Evolutionary conservation across 2,329 filamentous ascomycete genomes (phyloP).

Genomic region (Leptographium radiaticola): DNA sequence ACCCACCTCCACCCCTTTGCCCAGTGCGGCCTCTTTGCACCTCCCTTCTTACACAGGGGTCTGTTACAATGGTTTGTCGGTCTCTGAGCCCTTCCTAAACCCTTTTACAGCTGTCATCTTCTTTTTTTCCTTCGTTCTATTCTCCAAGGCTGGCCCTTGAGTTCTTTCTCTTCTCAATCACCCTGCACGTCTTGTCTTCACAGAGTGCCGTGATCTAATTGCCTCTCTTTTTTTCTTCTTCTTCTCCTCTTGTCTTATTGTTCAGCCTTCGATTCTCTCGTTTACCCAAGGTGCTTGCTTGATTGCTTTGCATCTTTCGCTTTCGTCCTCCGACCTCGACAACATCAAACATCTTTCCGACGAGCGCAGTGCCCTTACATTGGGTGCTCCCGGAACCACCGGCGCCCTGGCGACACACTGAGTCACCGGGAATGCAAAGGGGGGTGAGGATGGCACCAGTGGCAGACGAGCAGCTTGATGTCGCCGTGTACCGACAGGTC

Average conservation of each 20-base stretch:
- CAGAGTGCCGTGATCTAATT: neutral
- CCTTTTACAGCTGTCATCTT: neutral
- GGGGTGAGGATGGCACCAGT: slow-evolving; percentile 18
- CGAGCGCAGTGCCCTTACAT: neutral
- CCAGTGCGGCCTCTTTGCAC: neutral
- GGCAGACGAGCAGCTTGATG: slow-evolving; percentile 4
- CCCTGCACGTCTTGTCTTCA: neutral
- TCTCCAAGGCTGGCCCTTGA: neutral
- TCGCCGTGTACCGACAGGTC: slow-evolving; percentile 8
- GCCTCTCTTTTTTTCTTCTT: neutral
- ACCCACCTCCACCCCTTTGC: neutral
- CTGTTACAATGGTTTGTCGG: neutral
- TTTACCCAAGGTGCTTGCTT: neutral
- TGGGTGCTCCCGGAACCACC: slow-evolving; percentile 5
- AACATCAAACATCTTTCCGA: no score
- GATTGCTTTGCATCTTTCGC: neutral
- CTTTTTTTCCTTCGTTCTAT: neutral
- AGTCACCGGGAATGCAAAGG: slow-evolving; percentile 12
- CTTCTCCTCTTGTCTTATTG: neutral
- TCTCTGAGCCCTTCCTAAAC: neutral
- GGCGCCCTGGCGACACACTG: slow-evolving; percentile 10
- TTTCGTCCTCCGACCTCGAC: neutral
- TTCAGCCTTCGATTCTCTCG: neutral
- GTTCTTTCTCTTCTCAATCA: slow-evolving; percentile 6
- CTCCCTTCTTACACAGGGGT: neutral